Base-by-base conservation (phyloP, 1,139 yeast genomes). In the Debaryomyces sp. region DNA sequence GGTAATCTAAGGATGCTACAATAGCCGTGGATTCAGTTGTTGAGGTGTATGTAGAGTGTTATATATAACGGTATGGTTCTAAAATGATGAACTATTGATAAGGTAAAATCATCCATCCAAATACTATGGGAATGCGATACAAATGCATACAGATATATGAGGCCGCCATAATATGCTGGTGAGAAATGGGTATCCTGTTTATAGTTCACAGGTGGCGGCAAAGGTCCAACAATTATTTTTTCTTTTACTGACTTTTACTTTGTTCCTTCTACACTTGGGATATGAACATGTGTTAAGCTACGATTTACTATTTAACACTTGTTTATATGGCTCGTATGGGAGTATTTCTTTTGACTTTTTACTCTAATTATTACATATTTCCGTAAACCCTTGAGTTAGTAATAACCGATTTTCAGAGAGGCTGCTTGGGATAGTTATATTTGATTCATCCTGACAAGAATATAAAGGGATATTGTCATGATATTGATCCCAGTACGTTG, bases 361-460 rank as follows among this genome's bases (percentile, higher is more conserved):
- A 27, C 45, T 27, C 41, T 43, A 26, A 21, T 26, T 43, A 18
- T 29, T 35, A 35, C 35, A 24, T 43, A 36, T 21, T 36, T 18
- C 37, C 29, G 45, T 43, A 43, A 43, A 43, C 33, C 26, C 37
- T n/a, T 35, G 41, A 43, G 45, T 36, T 41, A 41, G 35, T 41
- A 22, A 41, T 32, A 18, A 13, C 33, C 23, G n/a, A 26, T 41
- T 39, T n/a, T 13, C 17, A 21, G 37, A 41, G 36, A 21, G 15
- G 27, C 37, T 29, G 36, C 24, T 22, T 22, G 43, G 36, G 36
- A 22, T 27, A n/a, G 24, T n/a, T 27, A 17, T 22, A 10, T n/a
- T 27, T 32, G 43, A 18, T 15, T 30, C 29, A 21, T 30, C 9
- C 21, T 30, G 23, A n/a, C 37, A 30, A 29, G 26, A 22, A 41